These are phyloP conservation scores for Glaciozyma antarctica DNA, from an alignment of 768 basidiomycete genomes.

Conservation along the genomic window DNA sequence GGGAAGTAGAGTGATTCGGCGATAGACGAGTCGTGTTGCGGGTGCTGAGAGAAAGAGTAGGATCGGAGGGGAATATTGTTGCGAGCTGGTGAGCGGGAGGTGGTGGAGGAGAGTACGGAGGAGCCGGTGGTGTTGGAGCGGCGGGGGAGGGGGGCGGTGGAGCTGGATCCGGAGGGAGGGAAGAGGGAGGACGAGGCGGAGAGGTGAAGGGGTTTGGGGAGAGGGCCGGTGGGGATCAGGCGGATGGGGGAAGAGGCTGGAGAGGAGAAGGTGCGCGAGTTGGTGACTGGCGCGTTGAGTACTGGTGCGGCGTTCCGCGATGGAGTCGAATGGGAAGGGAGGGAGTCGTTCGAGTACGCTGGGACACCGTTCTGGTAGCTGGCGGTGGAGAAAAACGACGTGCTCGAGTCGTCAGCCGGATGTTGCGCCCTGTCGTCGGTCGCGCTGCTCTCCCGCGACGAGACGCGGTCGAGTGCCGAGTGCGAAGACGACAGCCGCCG, in stretches of 20 bases:
- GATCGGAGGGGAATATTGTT: not conserved
- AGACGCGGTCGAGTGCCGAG: no score
- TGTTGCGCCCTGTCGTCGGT: no score
- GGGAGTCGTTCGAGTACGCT: not conserved
- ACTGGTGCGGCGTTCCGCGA: not conserved
- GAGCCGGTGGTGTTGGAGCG: conserved; percentile 13
- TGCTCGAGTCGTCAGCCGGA: no score
- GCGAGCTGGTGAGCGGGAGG: not conserved
- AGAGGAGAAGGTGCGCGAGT: not conserved
- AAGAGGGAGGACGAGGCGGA: not conserved
- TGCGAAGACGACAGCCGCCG: not conserved
- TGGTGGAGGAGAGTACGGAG: not conserved
- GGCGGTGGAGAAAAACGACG: no score
- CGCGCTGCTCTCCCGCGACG: no score
- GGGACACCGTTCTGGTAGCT: no score
- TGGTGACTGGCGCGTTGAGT: not conserved
- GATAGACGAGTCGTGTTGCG: not conserved
- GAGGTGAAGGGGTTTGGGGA: not conserved
- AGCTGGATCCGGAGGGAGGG: not conserved
- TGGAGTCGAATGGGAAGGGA: not conserved
- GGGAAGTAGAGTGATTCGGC: not conserved
- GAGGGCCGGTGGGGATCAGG: not conserved
- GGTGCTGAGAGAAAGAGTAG: not conserved
- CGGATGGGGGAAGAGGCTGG: not conserved
- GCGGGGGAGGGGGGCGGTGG: not conserved